Evolutionary conservation across 306 rosid species (phyloP).

Genomic region (Vigna trinervia): DNA sequence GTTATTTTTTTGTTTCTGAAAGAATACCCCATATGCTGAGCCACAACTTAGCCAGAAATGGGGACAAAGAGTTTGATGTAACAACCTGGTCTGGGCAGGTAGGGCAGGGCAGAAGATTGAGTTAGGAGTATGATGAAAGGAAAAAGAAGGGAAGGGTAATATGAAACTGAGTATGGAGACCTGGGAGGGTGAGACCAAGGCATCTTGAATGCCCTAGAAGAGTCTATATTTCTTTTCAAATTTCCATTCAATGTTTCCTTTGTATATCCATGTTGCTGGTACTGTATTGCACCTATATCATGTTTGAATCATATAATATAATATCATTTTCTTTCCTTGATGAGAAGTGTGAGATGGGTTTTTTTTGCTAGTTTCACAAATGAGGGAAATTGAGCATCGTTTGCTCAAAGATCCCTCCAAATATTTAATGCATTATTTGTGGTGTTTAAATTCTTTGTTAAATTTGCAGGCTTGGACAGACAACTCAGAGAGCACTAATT

Average conservation of each 20-base stretch:
- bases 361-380: conserved; percentile 26
- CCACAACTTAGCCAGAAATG: background rate
- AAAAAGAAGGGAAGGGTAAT: background rate
- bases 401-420: background rate
- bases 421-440: conserved; percentile 16
- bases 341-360: conserved; percentile 8
- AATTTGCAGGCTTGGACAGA: conserved; percentile 76
- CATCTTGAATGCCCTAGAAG: background rate
- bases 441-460: conserved; percentile 42
- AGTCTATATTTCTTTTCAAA: background rate
- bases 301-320: conserved; percentile 11
- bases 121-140: conserved; percentile 1
- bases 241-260: background rate
- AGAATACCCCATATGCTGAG: background rate
- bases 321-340: conserved; percentile 23
- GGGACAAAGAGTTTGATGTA: background rate
- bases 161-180: background rate
- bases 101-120: background rate
- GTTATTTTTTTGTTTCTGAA: background rate
- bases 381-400: conserved; percentile 24
- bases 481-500: conserved; percentile 63
- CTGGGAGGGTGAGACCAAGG: background rate
- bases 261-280: conserved; percentile 11
- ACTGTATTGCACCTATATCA: background rate
- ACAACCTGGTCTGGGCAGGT: background rate